Evolutionary conservation across 352 stramenopile species (phyloP), one percentile per base, ranked within the genome.

Genomic region (Globisporangium cylindrosporum): DNA sequence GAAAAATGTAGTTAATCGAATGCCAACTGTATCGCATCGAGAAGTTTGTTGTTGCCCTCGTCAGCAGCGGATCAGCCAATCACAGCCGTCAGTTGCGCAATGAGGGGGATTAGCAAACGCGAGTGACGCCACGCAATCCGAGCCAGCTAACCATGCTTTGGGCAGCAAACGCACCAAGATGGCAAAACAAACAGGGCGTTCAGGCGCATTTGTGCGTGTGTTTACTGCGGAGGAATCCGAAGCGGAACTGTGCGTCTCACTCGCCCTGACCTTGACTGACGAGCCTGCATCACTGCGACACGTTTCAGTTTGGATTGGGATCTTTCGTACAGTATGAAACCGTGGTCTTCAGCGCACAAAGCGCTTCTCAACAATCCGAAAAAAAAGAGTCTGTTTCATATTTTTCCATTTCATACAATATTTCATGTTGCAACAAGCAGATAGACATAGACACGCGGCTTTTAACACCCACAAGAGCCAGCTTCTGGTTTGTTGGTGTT

Each of bases 1-100:
- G 15, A n/a, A 20, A 2, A n/a, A 3, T n/a, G 8, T 7, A 49
- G 20, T n/a, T 22, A 20, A n/a, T 49, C 41, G 41, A 49, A 49
- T 49, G 41, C 15, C 18, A 49, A n/a, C 41, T 49, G 41, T 22
- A 49, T 15, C 41, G 5, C 41, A 49, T 20, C 15, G 15, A n/a
- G 48, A 55, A 24, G 48, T 15, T 55, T 55, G 51, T 6, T 32
- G 24, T 57, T 57, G 3, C 22, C 24, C 10, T 55, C 51, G 24
- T 57, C 51, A 57, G 51, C 49, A 56, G 9, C 22, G 9, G 49
- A 34, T 57, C 22, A 34, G 51, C 51, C 51, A 57, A 57, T 57
- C 51, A 34, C 51, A 57, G 51, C 4, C 14, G 12, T 1, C 10
- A 27, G 51, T 57, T 57, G 51, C 9, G 22, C 3, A 57, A 57